Evolutionary conservation across 768 basidiomycete species (phyloP), one percentile per base, ranked within the genome.

Genomic region (Mycena venus): DNA sequence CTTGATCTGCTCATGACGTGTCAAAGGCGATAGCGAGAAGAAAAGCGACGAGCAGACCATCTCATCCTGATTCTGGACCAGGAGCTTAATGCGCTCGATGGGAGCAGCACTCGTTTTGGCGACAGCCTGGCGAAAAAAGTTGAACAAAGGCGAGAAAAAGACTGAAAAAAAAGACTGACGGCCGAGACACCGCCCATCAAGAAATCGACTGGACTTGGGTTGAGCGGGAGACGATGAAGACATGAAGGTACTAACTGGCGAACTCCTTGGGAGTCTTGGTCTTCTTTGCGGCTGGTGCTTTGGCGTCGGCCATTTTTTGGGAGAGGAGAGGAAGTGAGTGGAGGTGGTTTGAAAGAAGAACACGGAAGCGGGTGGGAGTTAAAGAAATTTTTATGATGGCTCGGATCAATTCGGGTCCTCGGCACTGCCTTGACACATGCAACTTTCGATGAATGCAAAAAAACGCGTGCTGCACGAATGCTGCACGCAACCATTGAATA

Each of bases 31-130:
- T 60, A 75, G 56, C n/a, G 62, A 31, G 53, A 61, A 73, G 56
- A 62, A 34, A 7, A 25, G 53, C 32, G 65, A 47, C 29, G 15
- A 69, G n/a, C 87, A 4, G n/a, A 93, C 94, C 98, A 99, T 99
- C 90, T 99, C 98, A 91, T 97, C 98, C 92, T 99, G 98, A 89
- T 98, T 99, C 88, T 99, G 96, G 73, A 98, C 94, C 84, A 98
- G 88, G 81, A 99, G 93, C 90, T 99, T 99, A 88, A 99, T 98
- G 83, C 98, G 97, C 92, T 99, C 98, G 82, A 99, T 99, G 87
- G 98, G 98, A 77, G 98, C 98, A 80, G 98, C 98, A 78, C 95
- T 95, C 78, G 98, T 99, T 92, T 99, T 99, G 68, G 98, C 95
- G 85, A 99, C 96, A 79, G 98, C 98, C 96, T 97, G 75, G 31